A percentile compares a stretch with the other conserved stretches of the same genome.
These are phyloP conservation scores for Rhododendron molle DNA, from an alignment of 148 eudicot species.

Conservation along the genomic window DNA sequence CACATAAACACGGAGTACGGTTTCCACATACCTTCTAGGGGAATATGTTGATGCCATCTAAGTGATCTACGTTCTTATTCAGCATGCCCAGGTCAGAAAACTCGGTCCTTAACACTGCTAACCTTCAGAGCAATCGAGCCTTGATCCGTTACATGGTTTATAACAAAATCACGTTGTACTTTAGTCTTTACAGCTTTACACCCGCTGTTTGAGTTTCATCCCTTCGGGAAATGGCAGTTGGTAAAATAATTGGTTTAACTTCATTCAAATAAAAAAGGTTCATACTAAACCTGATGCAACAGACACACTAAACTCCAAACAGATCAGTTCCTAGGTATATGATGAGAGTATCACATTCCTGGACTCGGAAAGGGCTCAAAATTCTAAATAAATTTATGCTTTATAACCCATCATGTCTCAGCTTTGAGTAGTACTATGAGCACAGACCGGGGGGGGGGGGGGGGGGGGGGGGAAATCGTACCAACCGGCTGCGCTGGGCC, in stretches of 20 bases:
- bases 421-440: too few species aligned
- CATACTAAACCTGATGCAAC: neutral
- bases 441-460: too few species aligned
- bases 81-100: slow-evolving; percentile 2
- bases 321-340: neutral
- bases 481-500: too few species aligned
- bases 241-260: neutral
- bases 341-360: neutral
- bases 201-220: neutral
- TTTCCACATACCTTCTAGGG: neutral
- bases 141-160: neutral
- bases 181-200: neutral
- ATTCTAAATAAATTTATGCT: neutral
- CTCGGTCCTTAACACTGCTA: neutral
- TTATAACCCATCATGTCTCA: neutral
- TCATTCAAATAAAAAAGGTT: neutral
- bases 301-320: neutral
- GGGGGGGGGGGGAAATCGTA: too few species aligned
- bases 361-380: neutral
- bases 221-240: neutral
- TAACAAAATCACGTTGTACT: neutral
- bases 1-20: neutral
- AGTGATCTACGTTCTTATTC: neutral
- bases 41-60: neutral
- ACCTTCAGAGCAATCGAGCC: neutral